Conservation (phyloP, 1,284 basidiomycete genomes). For the Austroboletus niveus region DNA sequence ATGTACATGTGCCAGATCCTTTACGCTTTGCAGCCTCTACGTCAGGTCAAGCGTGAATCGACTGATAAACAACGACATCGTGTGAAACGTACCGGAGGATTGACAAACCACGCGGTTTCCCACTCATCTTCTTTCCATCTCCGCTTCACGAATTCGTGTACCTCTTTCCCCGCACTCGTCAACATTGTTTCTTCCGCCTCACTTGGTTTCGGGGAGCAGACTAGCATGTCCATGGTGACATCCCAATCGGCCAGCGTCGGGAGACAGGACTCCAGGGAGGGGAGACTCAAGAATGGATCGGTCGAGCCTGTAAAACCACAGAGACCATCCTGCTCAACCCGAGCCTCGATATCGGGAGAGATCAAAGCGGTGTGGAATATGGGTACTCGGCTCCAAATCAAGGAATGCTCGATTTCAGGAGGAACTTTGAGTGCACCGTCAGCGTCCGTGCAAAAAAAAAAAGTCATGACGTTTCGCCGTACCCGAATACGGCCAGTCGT, state of each 20-base stretch:
- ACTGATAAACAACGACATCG: neutral
- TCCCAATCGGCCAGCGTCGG: constrained; percentile 68
- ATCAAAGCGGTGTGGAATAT: constrained; percentile 59
- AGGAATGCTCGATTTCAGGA: constrained; percentile 65
- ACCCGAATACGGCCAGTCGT: constrained; percentile 86
- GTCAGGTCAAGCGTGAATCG: constrained; percentile 4
- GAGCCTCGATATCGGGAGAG: constrained; percentile 43
- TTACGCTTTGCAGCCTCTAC: constrained; percentile 76
- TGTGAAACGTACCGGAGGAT: constrained; percentile 62
- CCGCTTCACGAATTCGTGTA: constrained; percentile 57
- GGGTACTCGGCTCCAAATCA: constrained; percentile 74
- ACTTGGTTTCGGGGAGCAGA: constrained; percentile 41
- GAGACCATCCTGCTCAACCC: constrained; percentile 61
- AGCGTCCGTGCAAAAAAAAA: neutral
- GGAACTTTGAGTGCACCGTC: constrained; percentile 50
- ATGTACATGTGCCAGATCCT: constrained; percentile 75
- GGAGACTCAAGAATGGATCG: constrained; percentile 57
- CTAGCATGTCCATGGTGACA: constrained; percentile 57
- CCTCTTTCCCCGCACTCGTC: constrained; percentile 50
- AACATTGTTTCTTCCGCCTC: constrained; percentile 55
- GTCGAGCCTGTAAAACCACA: constrained; percentile 83
- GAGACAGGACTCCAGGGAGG: constrained; percentile 57
- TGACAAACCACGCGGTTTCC: constrained; percentile 87
- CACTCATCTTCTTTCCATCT: constrained; percentile 67
- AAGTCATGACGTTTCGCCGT: neutral